Evolutionary conservation across 352 stramenopile genomes (phyloP).

Genomic region (Phytophthora quininea): DNA sequence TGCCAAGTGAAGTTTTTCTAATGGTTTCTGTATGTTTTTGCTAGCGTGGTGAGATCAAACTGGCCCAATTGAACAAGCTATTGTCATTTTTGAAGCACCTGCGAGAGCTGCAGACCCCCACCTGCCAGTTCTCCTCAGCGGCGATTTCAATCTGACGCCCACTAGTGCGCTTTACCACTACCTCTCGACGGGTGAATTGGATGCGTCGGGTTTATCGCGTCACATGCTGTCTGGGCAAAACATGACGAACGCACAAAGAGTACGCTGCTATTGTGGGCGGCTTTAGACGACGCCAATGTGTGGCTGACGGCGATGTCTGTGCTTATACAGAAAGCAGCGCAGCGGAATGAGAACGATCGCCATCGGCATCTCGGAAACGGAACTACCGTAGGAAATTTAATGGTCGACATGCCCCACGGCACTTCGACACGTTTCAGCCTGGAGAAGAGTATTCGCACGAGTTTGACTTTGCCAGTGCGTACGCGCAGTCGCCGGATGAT

Average conservation of each 20-base stretch:
- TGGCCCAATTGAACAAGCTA: slow-evolving; percentile 63
- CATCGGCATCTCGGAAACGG: slow-evolving; percentile 43
- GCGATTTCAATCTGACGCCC: slow-evolving; percentile 73
- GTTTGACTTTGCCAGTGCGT: slow-evolving; percentile 66
- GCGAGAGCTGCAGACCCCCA: slow-evolving; percentile 14
- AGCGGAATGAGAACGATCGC: slow-evolving; percentile 43
- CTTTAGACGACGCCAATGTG: neutral
- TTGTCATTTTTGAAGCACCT: slow-evolving; percentile 41
- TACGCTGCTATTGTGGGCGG: slow-evolving; percentile 1
- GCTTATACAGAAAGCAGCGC: slow-evolving; percentile 31
- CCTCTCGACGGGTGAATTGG: slow-evolving; percentile 47
- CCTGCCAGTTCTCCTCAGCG: slow-evolving; percentile 58
- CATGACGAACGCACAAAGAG: slow-evolving; percentile 29
- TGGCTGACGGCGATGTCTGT: no score
- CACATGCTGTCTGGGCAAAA: slow-evolving; percentile 58
- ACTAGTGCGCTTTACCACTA: slow-evolving; percentile 74
- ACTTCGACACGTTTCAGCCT: slow-evolving; percentile 27
- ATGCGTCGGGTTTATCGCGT: slow-evolving; percentile 52
- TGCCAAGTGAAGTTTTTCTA: neutral
- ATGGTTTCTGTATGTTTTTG: slow-evolving; percentile 9
- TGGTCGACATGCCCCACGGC: slow-evolving; percentile 13
- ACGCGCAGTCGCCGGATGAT: slow-evolving; percentile 56
- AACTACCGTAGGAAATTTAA: slow-evolving; percentile 50
- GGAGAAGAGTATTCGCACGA: slow-evolving; percentile 30
- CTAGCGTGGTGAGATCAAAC: slow-evolving; percentile 70